phyloP scores from a whole-genome alignment of 352 stramenopile species.

The Pythium insidiosum region DNA sequence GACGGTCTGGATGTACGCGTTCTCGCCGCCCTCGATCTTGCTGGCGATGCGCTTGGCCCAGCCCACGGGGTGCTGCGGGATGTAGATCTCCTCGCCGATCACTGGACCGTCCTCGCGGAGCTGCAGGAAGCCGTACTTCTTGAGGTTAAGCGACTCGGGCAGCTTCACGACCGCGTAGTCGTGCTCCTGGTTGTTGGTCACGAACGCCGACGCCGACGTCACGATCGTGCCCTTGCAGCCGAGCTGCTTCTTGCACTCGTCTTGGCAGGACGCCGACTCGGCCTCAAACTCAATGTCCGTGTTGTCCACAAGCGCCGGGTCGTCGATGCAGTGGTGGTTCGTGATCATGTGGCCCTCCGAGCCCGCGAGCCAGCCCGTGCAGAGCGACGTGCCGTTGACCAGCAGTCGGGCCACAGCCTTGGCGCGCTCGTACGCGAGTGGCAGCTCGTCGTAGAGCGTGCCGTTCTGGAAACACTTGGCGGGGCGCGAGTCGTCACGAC shows the following conservation, averaged over 20 bases:
- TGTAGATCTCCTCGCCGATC: slow-evolving; percentile 19
- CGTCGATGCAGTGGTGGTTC: slow-evolving; percentile 22
- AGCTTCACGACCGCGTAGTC: slow-evolving; percentile 17
- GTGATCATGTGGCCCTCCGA: slow-evolving; percentile 15
- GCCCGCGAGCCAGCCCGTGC: slow-evolving; percentile 8
- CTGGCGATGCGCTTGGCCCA: slow-evolving; percentile 14
- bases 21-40: slow-evolving; percentile 8
- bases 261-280: slow-evolving; percentile 11
- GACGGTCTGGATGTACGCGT: too few relatives aligned
- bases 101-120: slow-evolving; percentile 9
- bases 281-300: slow-evolving; percentile 18
- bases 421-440: slow-evolving; percentile 10
- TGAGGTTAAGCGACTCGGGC: slow-evolving; percentile 1
- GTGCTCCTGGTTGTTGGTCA: slow-evolving; percentile 9
- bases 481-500: slow-evolving; percentile 17
- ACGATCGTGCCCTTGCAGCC: slow-evolving; percentile 15
- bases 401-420: slow-evolving; percentile 21
- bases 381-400: slow-evolving; percentile 14
- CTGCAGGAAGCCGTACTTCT: slow-evolving; percentile 20
- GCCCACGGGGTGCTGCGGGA: slow-evolving; percentile 10
- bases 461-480: slow-evolving; percentile 20
- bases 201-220: slow-evolving; percentile 9
- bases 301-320: slow-evolving; percentile 3
- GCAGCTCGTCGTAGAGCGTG: slow-evolving; percentile 3
- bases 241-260: slow-evolving; percentile 9